phyloP scores from a whole-genome alignment of 2,329 filamentous ascomycete genomes.

The Paecilomyces formosus region DNA sequence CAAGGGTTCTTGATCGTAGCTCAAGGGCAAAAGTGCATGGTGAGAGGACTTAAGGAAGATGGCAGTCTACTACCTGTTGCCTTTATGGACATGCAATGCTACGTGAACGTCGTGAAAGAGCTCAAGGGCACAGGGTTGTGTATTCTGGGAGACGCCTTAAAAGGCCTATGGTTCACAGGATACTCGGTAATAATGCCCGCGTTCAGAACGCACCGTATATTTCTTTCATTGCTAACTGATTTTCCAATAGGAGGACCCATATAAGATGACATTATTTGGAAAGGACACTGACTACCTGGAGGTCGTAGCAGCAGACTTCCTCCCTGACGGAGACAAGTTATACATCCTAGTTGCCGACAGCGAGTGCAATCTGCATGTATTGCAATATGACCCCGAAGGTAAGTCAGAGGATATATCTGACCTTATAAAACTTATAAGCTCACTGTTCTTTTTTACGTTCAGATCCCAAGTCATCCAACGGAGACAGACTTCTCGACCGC shows the following conservation, averaged over 20 bases:
- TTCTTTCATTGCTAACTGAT: not conserved
- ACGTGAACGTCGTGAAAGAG: conserved; percentile 78
- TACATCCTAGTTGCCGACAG: conserved; percentile 77
- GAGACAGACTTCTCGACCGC: conserved; percentile 76
- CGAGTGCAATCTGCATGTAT: conserved; percentile 76
- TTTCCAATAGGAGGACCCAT: conserved; percentile 67
- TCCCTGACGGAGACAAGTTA: conserved; percentile 76
- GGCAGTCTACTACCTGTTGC: conserved; percentile 86
- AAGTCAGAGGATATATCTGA: conserved; percentile 31
- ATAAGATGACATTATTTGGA: conserved; percentile 87
- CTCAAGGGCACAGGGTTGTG: conserved; percentile 77
- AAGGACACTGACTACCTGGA: conserved; percentile 75
- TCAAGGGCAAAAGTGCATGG: conserved; percentile 96
- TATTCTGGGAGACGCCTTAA: conserved; percentile 81
- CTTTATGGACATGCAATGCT: conserved; percentile 96
- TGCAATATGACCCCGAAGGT: conserved; percentile 95
- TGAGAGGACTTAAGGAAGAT: conserved; percentile 91
- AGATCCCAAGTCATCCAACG: conserved; percentile 92
- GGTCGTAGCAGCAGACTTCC: conserved; percentile 73
- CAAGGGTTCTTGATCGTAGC: conserved; percentile 84
- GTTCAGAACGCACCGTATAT: not conserved
- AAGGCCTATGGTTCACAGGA: conserved; percentile 92
- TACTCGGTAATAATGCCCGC: conserved; percentile 57
- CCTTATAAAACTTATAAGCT: not conserved
- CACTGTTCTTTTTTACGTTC: not conserved